Conservation (phyloP, 352 stramenopile species). For the Phytophthora syringae region DNA sequence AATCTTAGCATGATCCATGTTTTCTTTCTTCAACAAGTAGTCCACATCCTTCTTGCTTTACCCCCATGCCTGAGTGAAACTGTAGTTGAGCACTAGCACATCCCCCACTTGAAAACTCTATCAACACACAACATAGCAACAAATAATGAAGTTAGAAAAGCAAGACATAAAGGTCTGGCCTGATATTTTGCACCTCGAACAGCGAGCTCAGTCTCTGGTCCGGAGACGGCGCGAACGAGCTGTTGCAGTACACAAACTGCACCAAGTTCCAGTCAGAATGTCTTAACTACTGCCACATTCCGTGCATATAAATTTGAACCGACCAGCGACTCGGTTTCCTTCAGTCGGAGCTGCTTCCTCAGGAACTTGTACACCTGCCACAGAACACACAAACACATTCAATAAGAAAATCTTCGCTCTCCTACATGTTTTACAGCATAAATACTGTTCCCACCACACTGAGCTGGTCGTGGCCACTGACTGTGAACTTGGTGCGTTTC, state of each 20-base stretch:
- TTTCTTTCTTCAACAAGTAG: neutral
- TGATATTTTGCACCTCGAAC: slow-evolving; percentile 55
- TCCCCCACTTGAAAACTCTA: slow-evolving; percentile 86
- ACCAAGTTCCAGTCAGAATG: neutral
- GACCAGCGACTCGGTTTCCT: slow-evolving; percentile 77
- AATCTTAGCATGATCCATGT: neutral
- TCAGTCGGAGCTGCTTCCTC: slow-evolving; percentile 82
- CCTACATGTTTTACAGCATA: neutral
- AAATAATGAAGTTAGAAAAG: neutral
- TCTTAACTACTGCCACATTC: neutral
- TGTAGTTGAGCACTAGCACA: slow-evolving; percentile 89
- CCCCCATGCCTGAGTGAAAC: slow-evolving; percentile 83
- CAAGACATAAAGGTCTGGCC: neutral
- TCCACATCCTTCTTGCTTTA: slow-evolving; percentile 29
- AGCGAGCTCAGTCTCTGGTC: slow-evolving; percentile 81
- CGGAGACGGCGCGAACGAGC: slow-evolving; percentile 83
- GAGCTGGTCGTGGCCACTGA: slow-evolving; percentile 74
- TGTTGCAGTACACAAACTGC: slow-evolving; percentile 91
- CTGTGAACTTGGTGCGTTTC: slow-evolving; percentile 90
- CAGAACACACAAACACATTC: neutral
- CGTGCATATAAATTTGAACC: neutral
- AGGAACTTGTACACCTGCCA: slow-evolving; percentile 85
- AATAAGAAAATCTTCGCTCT: slow-evolving; percentile 2
- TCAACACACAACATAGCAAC: neutral
- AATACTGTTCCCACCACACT: slow-evolving; percentile 59